Evolutionary conservation across 2,329 filamentous ascomycete genomes (phyloP).

Genomic region (Aspergillus sp.): DNA sequence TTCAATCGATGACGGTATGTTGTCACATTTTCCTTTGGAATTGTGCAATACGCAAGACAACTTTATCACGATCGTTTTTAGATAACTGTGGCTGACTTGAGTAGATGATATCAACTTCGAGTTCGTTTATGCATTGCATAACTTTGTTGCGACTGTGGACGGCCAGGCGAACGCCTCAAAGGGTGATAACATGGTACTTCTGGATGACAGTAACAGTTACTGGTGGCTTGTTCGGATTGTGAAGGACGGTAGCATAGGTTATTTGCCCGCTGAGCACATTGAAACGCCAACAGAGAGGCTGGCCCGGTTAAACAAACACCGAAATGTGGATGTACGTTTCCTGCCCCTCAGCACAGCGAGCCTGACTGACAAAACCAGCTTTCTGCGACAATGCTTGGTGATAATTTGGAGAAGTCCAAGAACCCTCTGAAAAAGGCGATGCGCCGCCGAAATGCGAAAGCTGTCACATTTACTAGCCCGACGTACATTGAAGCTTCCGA

Average conservation of each 20-base stretch:
- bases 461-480: constrained; percentile 78
- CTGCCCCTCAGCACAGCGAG: neutral
- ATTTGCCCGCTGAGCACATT: constrained; percentile 95
- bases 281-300: constrained; percentile 95
- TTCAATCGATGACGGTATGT: constrained; percentile 92
- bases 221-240: constrained; percentile 99
- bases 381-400: constrained; percentile 69
- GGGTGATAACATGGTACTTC: constrained; percentile 95
- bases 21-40: neutral
- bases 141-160: constrained; percentile 95
- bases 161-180: constrained; percentile 98
- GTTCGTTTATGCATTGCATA: constrained; percentile 97
- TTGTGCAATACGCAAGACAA: neutral
- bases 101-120: constrained; percentile 99
- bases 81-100: constrained; percentile 77
- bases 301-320: constrained; percentile 92
- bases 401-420: constrained; percentile 75
- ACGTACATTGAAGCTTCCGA: constrained; percentile 89
- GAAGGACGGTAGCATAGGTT: constrained; percentile 96
- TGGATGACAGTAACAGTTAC: constrained; percentile 99
- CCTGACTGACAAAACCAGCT: constrained; percentile 47
- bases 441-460: constrained; percentile 78
- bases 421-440: constrained; percentile 83
- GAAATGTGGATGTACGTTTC: constrained; percentile 85
- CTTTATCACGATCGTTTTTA: neutral